Evolutionary conservation across 2,329 filamentous ascomycete genomes (phyloP).

Genomic region (Phialocephala sp.): DNA sequence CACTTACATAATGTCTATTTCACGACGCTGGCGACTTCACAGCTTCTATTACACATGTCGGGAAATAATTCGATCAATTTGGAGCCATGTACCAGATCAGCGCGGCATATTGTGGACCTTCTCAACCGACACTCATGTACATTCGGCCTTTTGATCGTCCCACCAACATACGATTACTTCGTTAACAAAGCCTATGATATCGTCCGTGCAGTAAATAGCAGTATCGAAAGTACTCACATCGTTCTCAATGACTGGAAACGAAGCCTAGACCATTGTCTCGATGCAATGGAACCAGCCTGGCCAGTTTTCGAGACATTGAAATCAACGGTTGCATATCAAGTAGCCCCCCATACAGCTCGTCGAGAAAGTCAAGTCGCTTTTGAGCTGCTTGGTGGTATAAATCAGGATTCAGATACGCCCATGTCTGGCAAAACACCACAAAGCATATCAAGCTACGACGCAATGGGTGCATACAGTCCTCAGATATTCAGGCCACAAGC

Average conservation of each 20-base stretch:
- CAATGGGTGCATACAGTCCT: conserved; percentile 31
- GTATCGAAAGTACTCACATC: conserved; percentile 40
- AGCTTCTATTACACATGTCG: conserved; percentile 34
- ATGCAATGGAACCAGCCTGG: conserved; percentile 40
- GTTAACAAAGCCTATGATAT: conserved; percentile 45
- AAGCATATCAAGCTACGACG: conserved; percentile 33
- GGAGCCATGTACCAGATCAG: conserved; percentile 44
- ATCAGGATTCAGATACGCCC: conserved; percentile 33
- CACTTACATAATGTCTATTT: conserved; percentile 41
- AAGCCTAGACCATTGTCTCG: conserved; percentile 38
- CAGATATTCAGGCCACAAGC: conserved; percentile 27
- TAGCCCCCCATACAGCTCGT: conserved; percentile 22
- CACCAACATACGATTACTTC: conserved; percentile 49
- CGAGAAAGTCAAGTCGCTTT: conserved; percentile 39
- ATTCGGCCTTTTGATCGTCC: conserved; percentile 47
- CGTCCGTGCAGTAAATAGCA: conserved; percentile 37
- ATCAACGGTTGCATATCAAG: conserved; percentile 26
- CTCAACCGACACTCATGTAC: conserved; percentile 48
- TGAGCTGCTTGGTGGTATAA: conserved; percentile 37
- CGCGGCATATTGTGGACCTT: conserved; percentile 44
- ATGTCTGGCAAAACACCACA: conserved; percentile 36
- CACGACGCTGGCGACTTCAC: conserved; percentile 37
- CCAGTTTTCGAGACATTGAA: conserved; percentile 38
- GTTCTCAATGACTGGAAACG: conserved; percentile 41
- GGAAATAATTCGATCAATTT: conserved; percentile 33